These are phyloP conservation scores for Fusarium sp. DNA, from an alignment of 2,329 filamentous ascomycete genomes.

Conservation along the genomic window DNA sequence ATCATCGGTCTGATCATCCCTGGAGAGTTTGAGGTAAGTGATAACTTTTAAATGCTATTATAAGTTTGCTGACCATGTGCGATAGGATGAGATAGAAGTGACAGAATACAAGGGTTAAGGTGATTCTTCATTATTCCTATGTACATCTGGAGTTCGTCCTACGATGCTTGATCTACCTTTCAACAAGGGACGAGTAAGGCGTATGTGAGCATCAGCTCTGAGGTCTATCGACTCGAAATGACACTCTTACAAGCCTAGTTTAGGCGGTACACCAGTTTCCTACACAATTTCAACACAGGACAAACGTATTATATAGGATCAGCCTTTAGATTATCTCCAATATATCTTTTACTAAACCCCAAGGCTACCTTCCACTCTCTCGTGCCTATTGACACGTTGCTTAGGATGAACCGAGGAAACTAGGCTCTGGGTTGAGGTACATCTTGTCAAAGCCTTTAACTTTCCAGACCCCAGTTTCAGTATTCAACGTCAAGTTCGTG, in stretches of 20 bases:
- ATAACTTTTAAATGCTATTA: rapidly evolving
- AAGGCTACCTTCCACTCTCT: rapidly evolving
- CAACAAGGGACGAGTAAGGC: neutral
- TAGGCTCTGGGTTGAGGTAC: neutral
- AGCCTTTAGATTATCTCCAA: rapidly evolving
- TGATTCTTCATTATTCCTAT: neutral
- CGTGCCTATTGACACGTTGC: too few species aligned
- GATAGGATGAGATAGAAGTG: neutral
- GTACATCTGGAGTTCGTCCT: rapidly evolving
- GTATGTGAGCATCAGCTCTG: too few species aligned
- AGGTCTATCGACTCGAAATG: too few species aligned
- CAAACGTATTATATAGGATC: rapidly evolving
- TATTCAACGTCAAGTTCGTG: neutral
- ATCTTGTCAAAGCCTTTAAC: neutral
- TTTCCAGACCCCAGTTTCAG: neutral
- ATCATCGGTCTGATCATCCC: neutral
- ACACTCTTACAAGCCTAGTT: too few species aligned
- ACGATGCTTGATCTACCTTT: neutral
- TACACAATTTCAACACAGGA: too few species aligned
- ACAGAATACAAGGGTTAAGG: neutral
- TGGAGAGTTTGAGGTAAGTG: neutral
- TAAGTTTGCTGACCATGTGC: neutral
- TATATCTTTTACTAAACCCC: rapidly evolving
- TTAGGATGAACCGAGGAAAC: neutral
- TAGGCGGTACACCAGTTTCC: too few species aligned